Evolutionary conservation across 345 rosid species (phyloP).

Genomic region (Noccaea caerulescens): DNA sequence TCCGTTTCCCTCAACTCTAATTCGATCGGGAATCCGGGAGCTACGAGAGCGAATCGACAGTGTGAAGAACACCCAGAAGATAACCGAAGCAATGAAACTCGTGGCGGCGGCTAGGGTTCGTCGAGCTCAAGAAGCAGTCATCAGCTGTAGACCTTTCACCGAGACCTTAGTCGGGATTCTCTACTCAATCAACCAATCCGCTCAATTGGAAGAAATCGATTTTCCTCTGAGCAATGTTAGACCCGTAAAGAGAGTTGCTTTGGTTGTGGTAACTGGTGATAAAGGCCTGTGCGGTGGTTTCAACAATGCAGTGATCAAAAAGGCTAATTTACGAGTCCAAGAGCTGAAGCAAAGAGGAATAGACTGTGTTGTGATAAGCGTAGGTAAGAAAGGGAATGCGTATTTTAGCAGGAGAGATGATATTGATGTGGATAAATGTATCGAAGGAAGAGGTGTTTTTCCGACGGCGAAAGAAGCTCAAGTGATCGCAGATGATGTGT

Average conservation of each 20-base stretch:
- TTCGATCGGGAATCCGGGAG: slow-evolving; percentile 67
- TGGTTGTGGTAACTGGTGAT: slow-evolving; percentile 69
- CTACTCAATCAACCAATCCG: slow-evolving; percentile 53
- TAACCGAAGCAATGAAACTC: slow-evolving; percentile 86
- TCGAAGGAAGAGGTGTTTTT: slow-evolving; percentile 59
- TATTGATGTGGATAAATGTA: slow-evolving; percentile 52
- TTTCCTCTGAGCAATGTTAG: slow-evolving; percentile 68
- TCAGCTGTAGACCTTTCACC: slow-evolving; percentile 72
- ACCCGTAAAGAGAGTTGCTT: slow-evolving; percentile 76
- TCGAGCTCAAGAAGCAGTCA: slow-evolving; percentile 88
- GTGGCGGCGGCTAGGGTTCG: slow-evolving; percentile 83
- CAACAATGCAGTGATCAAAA: slow-evolving; percentile 66
- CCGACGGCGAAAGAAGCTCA: slow-evolving; percentile 87
- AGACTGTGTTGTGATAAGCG: slow-evolving; percentile 67
- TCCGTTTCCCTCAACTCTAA: slow-evolving; percentile 12
- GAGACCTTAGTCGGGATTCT: slow-evolving; percentile 64
- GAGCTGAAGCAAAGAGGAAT: slow-evolving; percentile 67
- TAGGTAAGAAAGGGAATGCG: slow-evolving; percentile 83
- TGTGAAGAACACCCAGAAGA: slow-evolving; percentile 69
- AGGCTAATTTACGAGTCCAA: slow-evolving; percentile 56
- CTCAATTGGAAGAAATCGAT: slow-evolving; percentile 66
- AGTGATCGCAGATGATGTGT: slow-evolving; percentile 77
- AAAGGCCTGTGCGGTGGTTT: slow-evolving; percentile 88
- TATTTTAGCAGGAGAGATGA: slow-evolving; percentile 64
- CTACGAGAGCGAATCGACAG: slow-evolving; percentile 59